A percentile compares a stretch with the other conserved stretches of the same genome.
These are phyloP conservation scores for Oryza rufipogon DNA, from an alignment of 176 grass and related monocot species.

Conservation along the genomic window DNA sequence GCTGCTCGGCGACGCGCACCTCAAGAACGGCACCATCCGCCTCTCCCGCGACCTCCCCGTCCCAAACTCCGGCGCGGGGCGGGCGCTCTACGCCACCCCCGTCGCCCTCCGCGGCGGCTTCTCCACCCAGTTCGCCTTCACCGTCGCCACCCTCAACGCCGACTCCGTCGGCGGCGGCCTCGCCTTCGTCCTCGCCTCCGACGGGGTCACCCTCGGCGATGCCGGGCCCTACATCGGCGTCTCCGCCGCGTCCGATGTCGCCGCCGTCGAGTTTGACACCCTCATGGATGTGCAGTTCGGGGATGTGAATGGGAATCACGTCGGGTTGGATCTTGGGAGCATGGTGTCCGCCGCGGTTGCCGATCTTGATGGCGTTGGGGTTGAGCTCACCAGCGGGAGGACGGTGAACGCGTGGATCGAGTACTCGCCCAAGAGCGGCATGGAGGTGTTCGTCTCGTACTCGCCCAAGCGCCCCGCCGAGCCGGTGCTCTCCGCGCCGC, in stretches of 20 bases:
- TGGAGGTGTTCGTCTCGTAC: conserved; percentile 81
- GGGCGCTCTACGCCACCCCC: conserved; percentile 68
- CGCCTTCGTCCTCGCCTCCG: conserved; percentile 69
- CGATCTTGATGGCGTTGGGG: conserved; percentile 48
- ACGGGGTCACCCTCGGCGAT: conserved; percentile 54
- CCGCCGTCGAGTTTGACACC: conserved; percentile 94
- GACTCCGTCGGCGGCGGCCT: conserved; percentile 82
- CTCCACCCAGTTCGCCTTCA: conserved; percentile 92
- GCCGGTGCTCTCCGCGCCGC: conserved; percentile 52
- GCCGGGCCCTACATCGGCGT: conserved; percentile 69
- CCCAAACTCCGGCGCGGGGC: conserved; percentile 66
- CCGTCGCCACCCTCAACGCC: conserved; percentile 65
- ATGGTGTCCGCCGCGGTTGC: conserved; percentile 68
- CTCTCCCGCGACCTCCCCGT: conserved; percentile 80
- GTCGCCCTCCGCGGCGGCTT: conserved; percentile 56
- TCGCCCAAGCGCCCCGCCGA: conserved; percentile 40
- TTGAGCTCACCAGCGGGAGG: conserved; percentile 67
- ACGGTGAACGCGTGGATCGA: conserved; percentile 89
- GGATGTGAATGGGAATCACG: conserved; percentile 82
- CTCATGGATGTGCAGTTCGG: conserved; percentile 78
- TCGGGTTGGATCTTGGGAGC: conserved; percentile 69
- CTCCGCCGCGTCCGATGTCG: conserved; percentile 31
- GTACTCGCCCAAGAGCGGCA: conserved; percentile 27
- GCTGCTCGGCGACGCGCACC: conserved; percentile 90
- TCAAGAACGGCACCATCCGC: conserved; percentile 90